These are phyloP conservation scores for Lagerstroemia fauriei DNA, from an alignment of 441 rosid species.

Conservation along the genomic window DNA sequence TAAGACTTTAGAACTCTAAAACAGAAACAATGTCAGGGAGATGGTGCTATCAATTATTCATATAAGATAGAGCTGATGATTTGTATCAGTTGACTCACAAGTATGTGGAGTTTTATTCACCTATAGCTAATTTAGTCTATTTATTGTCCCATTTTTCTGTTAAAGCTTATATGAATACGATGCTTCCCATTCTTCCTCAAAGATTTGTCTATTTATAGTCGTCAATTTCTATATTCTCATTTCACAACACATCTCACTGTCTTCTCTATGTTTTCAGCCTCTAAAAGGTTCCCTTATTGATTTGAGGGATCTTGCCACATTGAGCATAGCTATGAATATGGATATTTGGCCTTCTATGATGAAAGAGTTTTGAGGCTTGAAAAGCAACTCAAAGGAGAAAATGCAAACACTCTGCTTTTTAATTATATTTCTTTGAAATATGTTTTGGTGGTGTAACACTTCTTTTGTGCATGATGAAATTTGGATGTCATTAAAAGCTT, in stretches of 20 bases:
- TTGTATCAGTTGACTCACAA: too few species aligned
- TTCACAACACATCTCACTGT: background rate
- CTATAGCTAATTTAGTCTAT: too few species aligned
- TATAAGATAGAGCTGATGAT: too few species aligned
- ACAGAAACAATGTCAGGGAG: too few species aligned
- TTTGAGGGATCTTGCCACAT: slow-evolving; percentile 73
- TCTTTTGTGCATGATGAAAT: too few species aligned
- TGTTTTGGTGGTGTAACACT: too few species aligned
- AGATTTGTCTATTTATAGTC: slow-evolving; percentile 41
- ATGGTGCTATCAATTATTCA: too few species aligned
- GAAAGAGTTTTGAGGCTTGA: slow-evolving; percentile 85
- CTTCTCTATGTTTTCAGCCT: background rate
- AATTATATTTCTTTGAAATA: too few species aligned
- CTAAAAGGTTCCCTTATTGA: slow-evolving; percentile 10
- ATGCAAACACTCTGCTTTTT: slow-evolving; percentile 40
- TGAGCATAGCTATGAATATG: slow-evolving; percentile 74
- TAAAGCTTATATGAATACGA: slow-evolving; percentile 49
- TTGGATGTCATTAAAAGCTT: too few species aligned
- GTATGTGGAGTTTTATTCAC: too few species aligned
- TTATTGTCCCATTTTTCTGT: slow-evolving; percentile 34
- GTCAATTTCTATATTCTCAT: background rate
- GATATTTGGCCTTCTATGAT: slow-evolving; percentile 53
- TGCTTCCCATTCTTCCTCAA: slow-evolving; percentile 62
- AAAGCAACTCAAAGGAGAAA: slow-evolving; percentile 83
- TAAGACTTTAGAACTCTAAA: too few species aligned